Base-by-base conservation (phyloP, 2,329 filamentous ascomycete genomes). In the Cladophialophora carrionii region DNA sequence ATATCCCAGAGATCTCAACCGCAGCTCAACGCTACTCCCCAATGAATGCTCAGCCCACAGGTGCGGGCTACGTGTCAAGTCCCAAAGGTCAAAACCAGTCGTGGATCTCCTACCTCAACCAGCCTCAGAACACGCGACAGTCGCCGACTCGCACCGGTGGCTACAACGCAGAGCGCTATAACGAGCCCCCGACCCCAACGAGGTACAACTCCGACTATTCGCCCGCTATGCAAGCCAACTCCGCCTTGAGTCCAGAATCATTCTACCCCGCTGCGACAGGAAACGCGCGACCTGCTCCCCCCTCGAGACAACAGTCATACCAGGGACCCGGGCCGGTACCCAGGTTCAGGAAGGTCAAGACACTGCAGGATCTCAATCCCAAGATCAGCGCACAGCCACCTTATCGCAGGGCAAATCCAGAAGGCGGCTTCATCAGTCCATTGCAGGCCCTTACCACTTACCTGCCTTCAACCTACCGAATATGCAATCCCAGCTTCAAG, bases 401-500 rank as follows among this genome's bases (percentile, higher is more conserved):
- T 1, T 98, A 96, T 76, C 87, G 95, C 72, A 88, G 95, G 78
- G 95, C 95, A 62, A 96, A 96, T 73, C 95, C 95, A 1, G 95
- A 99, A 76, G 95, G 95, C 60, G 95, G 95, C 56, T 99, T 99
- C 76, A 96, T 99, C 76, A 98, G 95, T 77, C 95, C 95, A 56
- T 84, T 99, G 57, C 94, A 98, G 89, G 94, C 95, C 55, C 84
- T 99, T 67, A 99, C 95, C 1, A 90, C 90, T 48, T 93, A 98
- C 73, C 83, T 99, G 22, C 94, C 95, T 17, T 90, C 93, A 4
- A 98, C 95, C 1, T 99, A 99, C 81, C 90, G 95, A 73, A 98
- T 99, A 77, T 99, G 95, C 82, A 99, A 99, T 76, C 93, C 93
- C 2, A 88, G 86, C 73, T 99, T 99, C 84, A 97, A 99, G 81